phyloP scores from a whole-genome alignment of 2,329 filamentous ascomycete genomes.

The Ustulina deusta region DNA sequence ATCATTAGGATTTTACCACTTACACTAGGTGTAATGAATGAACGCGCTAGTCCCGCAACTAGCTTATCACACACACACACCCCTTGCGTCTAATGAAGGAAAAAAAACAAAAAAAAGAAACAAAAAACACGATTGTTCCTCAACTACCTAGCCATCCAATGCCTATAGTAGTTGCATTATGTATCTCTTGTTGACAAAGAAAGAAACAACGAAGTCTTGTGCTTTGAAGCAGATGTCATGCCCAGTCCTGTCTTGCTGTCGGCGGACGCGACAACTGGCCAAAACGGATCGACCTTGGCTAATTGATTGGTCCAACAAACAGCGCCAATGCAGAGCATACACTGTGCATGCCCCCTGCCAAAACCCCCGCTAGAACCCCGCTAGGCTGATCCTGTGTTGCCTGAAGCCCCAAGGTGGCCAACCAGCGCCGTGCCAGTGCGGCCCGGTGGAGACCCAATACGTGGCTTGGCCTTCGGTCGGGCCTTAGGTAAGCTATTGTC shows the following conservation, averaged over 20 bases:
- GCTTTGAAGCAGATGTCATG: slow-evolving; percentile 3
- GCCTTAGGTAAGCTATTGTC: slow-evolving; percentile 40
- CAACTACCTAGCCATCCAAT: too few relatives aligned
- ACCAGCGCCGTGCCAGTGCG: slow-evolving; percentile 1
- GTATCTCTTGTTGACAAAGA: background rate
- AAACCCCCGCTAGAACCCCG: background rate
- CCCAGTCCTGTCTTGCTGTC: background rate
- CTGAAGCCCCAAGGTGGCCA: slow-evolving; percentile 4
- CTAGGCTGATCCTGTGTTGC: slow-evolving; percentile 7
- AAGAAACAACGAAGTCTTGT: background rate
- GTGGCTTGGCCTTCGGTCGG: slow-evolving; percentile 31
- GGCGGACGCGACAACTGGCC: slow-evolving; percentile 14
- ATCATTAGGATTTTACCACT: too few relatives aligned
- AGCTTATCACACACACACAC: too few relatives aligned
- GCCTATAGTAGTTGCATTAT: too few relatives aligned
- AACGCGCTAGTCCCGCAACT: too few relatives aligned
- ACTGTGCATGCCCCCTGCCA: too few relatives aligned
- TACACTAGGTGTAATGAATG: too few relatives aligned
- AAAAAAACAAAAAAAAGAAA: too few relatives aligned
- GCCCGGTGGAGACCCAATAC: slow-evolving; percentile 25
- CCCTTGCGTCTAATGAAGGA: too few relatives aligned
- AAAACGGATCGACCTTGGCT: background rate
- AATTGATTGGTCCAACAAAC: slow-evolving; percentile 14
- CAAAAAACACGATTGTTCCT: too few relatives aligned
- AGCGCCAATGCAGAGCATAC: slow-evolving; percentile 3